phyloP scores from a whole-genome alignment of 768 basidiomycete species.

The Pulveroboletus sp. region DNA sequence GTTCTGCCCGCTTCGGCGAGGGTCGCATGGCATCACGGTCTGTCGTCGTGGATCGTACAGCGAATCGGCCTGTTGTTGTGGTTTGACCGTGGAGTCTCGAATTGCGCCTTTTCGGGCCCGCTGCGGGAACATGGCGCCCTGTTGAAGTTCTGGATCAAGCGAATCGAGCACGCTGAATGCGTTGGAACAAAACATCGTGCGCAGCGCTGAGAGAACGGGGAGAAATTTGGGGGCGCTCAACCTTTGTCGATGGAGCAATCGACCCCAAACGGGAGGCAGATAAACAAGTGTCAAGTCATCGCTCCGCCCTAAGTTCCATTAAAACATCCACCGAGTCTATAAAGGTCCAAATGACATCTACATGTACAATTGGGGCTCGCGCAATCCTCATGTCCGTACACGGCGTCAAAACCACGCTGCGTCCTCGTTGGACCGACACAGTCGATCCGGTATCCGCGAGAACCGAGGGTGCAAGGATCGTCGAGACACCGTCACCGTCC shows the following conservation, averaged over 20 bases:
- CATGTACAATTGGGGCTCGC: too few species aligned
- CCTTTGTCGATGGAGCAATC: too few species aligned
- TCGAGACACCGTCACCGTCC: background rate
- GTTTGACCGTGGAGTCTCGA: background rate
- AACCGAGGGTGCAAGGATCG: conserved; percentile 26
- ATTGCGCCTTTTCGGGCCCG: background rate
- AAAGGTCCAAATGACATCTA: too few species aligned
- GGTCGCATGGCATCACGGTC: background rate
- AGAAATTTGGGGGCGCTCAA: too few species aligned
- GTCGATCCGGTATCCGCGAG: conserved; percentile 48
- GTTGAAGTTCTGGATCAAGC: background rate
- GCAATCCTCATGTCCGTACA: too few species aligned
- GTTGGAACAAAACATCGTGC: background rate
- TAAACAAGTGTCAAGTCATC: conserved; percentile 22
- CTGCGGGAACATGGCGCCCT: too few species aligned
- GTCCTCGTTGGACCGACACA: conserved; percentile 30
- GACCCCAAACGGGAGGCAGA: conserved; percentile 5
- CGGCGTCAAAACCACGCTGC: conserved; percentile 18
- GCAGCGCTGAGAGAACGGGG: background rate
- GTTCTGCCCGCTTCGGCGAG: background rate
- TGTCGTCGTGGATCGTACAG: background rate
- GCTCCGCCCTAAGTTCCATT: too few species aligned
- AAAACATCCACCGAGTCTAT: too few species aligned
- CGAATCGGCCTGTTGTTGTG: background rate
- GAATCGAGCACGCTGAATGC: conserved; percentile 1